phyloP scores from a whole-genome alignment of 176 grass and related monocot genomes.

The Ananas comosus region DNA sequence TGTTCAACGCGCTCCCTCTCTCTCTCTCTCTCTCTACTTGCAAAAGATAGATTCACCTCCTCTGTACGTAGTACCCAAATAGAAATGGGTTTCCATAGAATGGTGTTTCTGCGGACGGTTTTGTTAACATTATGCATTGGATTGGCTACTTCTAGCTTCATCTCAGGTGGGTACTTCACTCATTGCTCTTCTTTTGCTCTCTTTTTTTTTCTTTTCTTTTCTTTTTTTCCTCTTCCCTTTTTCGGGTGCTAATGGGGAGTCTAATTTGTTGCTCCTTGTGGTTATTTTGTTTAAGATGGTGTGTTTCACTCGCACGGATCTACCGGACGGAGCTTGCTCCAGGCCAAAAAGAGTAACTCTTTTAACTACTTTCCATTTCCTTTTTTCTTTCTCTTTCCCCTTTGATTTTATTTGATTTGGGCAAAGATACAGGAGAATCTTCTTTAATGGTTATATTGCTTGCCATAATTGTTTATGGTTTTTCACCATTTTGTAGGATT shows the following conservation, averaged over 20 bases:
- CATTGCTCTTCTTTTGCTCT: background rate
- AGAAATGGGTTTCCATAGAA: slow-evolving; percentile 31
- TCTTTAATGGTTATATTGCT: background rate
- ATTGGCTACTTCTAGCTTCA: slow-evolving; percentile 39
- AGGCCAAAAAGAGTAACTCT: slow-evolving; percentile 39
- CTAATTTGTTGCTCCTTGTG: background rate
- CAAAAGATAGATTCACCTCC: background rate
- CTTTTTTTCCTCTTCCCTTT: background rate
- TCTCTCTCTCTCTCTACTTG: background rate
- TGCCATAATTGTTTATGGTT: too few species aligned
- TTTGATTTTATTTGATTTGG: background rate
- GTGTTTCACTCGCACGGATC: slow-evolving; percentile 30
- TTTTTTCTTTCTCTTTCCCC: background rate
- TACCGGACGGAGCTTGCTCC: slow-evolving; percentile 56
- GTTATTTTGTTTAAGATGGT: slow-evolving; percentile 36
- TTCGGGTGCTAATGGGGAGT: background rate
- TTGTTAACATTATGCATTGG: slow-evolving; percentile 23
- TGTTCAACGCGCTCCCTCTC: background rate
- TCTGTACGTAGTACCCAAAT: background rate
- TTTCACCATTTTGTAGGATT: too few species aligned
- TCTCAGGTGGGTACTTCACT: slow-evolving; percentile 38
- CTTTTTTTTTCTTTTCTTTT: background rate
- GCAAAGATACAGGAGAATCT: background rate
- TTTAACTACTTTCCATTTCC: background rate
- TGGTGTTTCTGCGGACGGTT: slow-evolving; percentile 21